Conservation (phyloP, 148 eudicot genomes). For the Amaranthus cruentus region DNA sequence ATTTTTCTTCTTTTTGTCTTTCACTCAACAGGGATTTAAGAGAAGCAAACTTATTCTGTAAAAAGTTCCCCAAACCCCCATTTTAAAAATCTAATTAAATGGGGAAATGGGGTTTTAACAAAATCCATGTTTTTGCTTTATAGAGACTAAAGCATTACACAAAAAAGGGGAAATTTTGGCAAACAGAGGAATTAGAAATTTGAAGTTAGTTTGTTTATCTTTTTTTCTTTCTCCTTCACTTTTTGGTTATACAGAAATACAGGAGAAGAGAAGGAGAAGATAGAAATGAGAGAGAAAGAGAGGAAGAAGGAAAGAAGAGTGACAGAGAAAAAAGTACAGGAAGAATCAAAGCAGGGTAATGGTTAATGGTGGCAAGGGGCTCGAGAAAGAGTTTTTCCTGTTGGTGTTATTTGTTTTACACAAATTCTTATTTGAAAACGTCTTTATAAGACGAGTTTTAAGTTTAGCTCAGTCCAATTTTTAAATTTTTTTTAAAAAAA, state of each 20-base stretch:
- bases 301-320: background rate
- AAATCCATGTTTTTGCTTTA: background rate
- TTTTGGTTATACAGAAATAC: background rate
- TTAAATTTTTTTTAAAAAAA: too few species aligned
- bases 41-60: conserved; percentile 19
- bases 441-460: too few species aligned
- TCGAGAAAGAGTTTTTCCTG: conserved; percentile 44
- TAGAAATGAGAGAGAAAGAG: background rate
- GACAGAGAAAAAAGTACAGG: conserved; percentile 2
- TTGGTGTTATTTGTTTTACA: background rate
- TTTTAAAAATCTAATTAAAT: conserved; percentile 8
- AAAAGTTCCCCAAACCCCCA: conserved; percentile 31
- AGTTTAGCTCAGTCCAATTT: too few species aligned
- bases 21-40: conserved; percentile 21
- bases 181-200: conserved; percentile 2
- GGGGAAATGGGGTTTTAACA: conserved; percentile 3
- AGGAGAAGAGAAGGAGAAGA: background rate
- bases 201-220: background rate
- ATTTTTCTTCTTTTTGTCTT: conserved; percentile 3
- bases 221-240: background rate
- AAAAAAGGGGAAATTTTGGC: background rate
- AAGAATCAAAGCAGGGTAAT: conserved; percentile 24
- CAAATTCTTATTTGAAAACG: too few species aligned
- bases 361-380: conserved; percentile 44
- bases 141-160: background rate